Evolutionary conservation across 2,329 filamentous ascomycete genomes (phyloP).

Genomic region (Penicillium occitanis): DNA sequence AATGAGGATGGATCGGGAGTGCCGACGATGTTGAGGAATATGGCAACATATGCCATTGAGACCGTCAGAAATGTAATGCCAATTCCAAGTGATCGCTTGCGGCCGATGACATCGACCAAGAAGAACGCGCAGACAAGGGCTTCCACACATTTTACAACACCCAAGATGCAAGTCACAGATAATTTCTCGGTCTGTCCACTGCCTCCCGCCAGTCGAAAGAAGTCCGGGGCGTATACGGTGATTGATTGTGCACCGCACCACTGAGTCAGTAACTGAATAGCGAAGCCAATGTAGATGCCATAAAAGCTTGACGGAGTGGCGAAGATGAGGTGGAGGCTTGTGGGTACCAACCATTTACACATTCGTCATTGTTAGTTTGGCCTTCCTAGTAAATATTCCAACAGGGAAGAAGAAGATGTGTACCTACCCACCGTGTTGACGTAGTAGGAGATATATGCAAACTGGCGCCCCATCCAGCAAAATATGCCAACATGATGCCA

Average conservation of each 20-base stretch:
- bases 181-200: conserved; percentile 22
- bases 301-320: neutral
- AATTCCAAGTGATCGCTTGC: neutral
- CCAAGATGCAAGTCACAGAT: conserved; percentile 24
- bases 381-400: no score
- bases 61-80: neutral
- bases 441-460: conserved; percentile 50
- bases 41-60: neutral
- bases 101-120: conserved; percentile 24
- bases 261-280: neutral
- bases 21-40: conserved; percentile 31
- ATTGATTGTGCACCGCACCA: conserved; percentile 21
- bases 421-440: neutral
- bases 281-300: neutral
- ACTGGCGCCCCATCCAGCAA: conserved; percentile 62
- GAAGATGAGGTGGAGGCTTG: conserved; percentile 53
- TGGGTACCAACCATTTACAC: neutral
- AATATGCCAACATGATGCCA: conserved; percentile 73
- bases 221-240: conserved; percentile 24
- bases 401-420: neutral
- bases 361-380: neutral
- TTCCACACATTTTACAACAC: conserved; percentile 22
- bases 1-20: conserved; percentile 34
- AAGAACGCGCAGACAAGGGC: conserved; percentile 22
- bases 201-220: conserved; percentile 23